Evolutionary conservation across 371 early-diverging fungal species (phyloP), one percentile per base, ranked within the genome.

Genomic region (Haplosporangium sp.): DNA sequence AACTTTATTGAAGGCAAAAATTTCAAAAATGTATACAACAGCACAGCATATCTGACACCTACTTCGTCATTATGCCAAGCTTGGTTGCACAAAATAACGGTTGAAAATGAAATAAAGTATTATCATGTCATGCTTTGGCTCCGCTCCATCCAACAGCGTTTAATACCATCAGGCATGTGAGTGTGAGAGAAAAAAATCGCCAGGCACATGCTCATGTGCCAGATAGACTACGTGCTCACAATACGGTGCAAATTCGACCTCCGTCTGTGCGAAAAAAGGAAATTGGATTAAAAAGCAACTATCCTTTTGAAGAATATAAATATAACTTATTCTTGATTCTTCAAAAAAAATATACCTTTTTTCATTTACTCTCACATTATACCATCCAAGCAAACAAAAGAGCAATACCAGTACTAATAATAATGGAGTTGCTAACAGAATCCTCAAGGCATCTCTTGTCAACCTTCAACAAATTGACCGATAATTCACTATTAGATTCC

Each of bases 371-470:
- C 13, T 44, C 44, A 10, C 44, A 44, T 44, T 13, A 44, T 8
- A 8, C 44, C 10, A 5, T 8, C 42, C 42, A 42, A 42, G 5
- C 42, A 42, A 42, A 5, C 50, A 50, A 50, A 8, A 50, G 19
- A 4, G 34, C 34, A 55, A 34, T 34, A 55, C 7, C 55, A 55
- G 27, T 27, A 44, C 44, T 13, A 44, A 19, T 27, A 20, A 27
- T 27, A 55, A 76, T 76, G 76, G 76, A 76, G 58, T 59, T 63
- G 10, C 66, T 76, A 13, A 70, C 76, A 48, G 62, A 48, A 19
- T 70, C 70, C 40, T 63, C 67, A 58, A 48, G 67, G 19, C 66
- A 56, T 19, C 67, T 76, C 9, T 40, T 70, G 13, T 70, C 70
- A 20, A 76, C 66, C 5, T 52, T 76, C 59, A 61, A 15, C 57